A percentile compares a stretch with the other conserved stretches of the same genome.
Evolutionary conservation across 345 rosid genomes (phyloP).

Genomic region (Chamaenerion angustifolium): DNA sequence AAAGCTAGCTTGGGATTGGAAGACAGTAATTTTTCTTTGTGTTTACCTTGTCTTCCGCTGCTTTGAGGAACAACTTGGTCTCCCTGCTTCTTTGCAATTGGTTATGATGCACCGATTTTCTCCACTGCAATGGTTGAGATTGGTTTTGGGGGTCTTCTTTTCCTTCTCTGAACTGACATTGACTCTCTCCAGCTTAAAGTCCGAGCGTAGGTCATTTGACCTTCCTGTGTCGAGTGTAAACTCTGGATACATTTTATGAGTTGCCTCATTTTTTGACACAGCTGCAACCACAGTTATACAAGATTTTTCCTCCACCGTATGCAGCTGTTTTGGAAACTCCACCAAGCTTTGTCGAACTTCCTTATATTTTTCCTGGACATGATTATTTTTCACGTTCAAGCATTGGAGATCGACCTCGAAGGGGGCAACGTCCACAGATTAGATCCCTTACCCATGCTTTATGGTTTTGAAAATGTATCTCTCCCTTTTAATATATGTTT

Average conservation of each 20-base stretch:
- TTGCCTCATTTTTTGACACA: conserved; percentile 50
- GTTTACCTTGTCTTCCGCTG: no score
- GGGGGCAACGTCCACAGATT: conserved; percentile 61
- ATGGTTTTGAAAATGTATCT: conserved; percentile 40
- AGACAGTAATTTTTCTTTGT: no score
- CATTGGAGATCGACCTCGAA: conserved; percentile 62
- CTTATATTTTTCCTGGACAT: conserved; percentile 47
- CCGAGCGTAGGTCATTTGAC: no score
- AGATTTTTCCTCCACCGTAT: conserved; percentile 67
- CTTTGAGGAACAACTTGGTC: no score
- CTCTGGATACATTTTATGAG: conserved; percentile 47
- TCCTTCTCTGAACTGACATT: no score
- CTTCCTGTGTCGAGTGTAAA: no score
- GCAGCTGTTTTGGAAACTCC: conserved; percentile 63
- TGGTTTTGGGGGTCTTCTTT: no score
- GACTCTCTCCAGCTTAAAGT: no score
- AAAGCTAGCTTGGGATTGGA: no score
- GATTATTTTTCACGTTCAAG: conserved; percentile 38
- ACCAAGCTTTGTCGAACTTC: conserved; percentile 47
- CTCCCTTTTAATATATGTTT: conserved; percentile 54
- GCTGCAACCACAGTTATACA: conserved; percentile 59
- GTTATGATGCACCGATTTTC: no score
- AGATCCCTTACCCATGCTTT: conserved; percentile 79
- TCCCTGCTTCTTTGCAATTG: no score
- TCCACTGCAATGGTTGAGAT: no score